These are phyloP conservation scores for Melanopsichium pennsylvanicum DNA, from an alignment of 1,284 basidiomycete genomes.

Conservation along the genomic window DNA sequence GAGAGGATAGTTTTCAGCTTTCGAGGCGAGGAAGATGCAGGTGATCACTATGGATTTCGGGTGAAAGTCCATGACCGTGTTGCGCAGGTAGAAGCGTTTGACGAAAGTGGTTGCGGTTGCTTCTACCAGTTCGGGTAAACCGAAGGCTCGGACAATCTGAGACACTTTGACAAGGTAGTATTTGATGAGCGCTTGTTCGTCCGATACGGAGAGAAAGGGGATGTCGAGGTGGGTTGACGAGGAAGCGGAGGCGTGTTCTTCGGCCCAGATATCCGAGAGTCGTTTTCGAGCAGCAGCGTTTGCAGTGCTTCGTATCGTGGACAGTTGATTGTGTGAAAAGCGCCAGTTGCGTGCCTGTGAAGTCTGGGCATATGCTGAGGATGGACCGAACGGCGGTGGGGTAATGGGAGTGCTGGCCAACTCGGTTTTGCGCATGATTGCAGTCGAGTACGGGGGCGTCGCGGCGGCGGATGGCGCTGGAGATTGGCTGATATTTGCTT, in stretches of 20 bases:
- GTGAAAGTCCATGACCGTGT: constrained; percentile 99
- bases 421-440: constrained; percentile 20
- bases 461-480: not conserved
- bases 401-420: constrained; percentile 23
- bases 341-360: constrained; percentile 62
- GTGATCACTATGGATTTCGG: constrained; percentile 93
- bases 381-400: constrained; percentile 45
- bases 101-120: constrained; percentile 89
- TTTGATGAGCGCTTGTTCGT: constrained; percentile 86
- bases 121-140: constrained; percentile 88
- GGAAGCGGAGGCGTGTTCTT: constrained; percentile 14
- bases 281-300: constrained; percentile 25
- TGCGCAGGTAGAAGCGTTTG: constrained; percentile 96
- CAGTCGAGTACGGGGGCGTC: constrained; percentile 11
- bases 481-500: not conserved
- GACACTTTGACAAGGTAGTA: constrained; percentile 88
- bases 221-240: constrained; percentile 43
- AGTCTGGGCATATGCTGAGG: constrained; percentile 47
- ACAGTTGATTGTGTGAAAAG: constrained; percentile 32
- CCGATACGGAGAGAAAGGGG: constrained; percentile 78
- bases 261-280: constrained; percentile 27
- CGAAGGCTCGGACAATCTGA: constrained; percentile 82
- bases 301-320: constrained; percentile 7
- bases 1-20: constrained; percentile 93
- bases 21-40: constrained; percentile 90